Evolutionary conservation across 495 filamentous ascomycete genomes (phyloP).

Genomic region (Apodospora peruviana): DNA sequence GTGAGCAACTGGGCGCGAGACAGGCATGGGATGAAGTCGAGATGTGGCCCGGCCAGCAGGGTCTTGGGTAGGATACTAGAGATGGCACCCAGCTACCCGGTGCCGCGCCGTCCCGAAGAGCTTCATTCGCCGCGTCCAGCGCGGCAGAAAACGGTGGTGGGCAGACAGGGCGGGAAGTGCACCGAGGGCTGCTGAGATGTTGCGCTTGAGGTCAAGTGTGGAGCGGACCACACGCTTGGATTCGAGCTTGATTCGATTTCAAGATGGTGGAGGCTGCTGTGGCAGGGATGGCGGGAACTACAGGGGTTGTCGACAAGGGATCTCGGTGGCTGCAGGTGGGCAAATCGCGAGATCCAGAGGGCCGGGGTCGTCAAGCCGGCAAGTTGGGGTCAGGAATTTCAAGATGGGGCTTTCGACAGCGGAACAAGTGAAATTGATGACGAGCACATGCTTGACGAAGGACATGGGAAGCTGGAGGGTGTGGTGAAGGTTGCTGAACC

Average conservation of each 20-base stretch:
- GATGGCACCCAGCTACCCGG: neutral
- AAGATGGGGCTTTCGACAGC: too few species aligned
- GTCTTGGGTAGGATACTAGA: neutral
- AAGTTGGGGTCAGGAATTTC: too few species aligned
- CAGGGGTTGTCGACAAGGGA: slow-evolving; percentile 8
- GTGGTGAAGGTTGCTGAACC: too few species aligned
- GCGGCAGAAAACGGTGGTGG: neutral
- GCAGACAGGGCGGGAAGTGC: too few species aligned
- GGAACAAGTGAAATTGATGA: too few species aligned
- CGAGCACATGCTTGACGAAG: too few species aligned
- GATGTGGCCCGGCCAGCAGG: neutral
- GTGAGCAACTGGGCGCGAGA: neutral
- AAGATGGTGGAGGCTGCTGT: neutral
- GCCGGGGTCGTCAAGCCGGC: neutral
- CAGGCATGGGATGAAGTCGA: neutral
- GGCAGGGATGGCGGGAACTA: neutral
- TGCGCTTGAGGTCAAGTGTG: neutral
- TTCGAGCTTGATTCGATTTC: too few species aligned
- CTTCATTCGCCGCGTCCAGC: neutral
- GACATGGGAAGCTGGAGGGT: too few species aligned
- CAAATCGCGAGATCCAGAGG: slow-evolving; percentile 8
- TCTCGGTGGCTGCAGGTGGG: slow-evolving; percentile 3
- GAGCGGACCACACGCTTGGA: neutral
- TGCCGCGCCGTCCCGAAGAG: neutral
- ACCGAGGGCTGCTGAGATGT: neutral